Conservation (phyloP, 129 eudicot genomes). For the Chrysanthemum makinoi region DNA sequence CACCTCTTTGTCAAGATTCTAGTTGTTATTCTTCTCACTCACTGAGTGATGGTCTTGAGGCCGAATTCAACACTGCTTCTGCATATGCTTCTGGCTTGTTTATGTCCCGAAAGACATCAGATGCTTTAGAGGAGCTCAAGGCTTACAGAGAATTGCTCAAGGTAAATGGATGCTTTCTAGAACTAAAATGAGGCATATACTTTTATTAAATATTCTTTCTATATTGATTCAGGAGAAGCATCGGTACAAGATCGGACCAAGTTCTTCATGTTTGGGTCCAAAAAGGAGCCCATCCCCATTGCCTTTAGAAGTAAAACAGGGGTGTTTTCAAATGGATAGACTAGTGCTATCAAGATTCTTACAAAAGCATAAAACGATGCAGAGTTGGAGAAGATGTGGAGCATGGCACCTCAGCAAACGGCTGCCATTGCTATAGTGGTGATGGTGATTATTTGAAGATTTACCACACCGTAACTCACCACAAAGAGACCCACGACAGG, state of each 20-base stretch:
- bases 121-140: too few species aligned
- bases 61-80: too few species aligned
- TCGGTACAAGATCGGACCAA: constrained; percentile 66
- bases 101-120: too few species aligned
- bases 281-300: constrained; percentile 27
- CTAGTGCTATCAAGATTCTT: constrained; percentile 30
- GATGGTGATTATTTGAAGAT: too few species aligned
- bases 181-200: background rate
- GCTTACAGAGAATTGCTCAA: constrained; percentile 59
- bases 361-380: too few species aligned
- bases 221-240: constrained; percentile 52
- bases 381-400: constrained; percentile 71
- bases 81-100: too few species aligned
- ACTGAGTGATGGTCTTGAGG: too few species aligned
- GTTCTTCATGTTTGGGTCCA: constrained; percentile 23
- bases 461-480: too few species aligned
- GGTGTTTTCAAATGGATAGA: constrained; percentile 6
- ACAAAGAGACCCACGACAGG: too few species aligned
- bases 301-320: constrained; percentile 32
- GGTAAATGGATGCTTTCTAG: constrained; percentile 38
- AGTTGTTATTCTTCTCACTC: too few species aligned
- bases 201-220: background rate
- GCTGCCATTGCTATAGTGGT: constrained; percentile 83
- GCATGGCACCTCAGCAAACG: constrained; percentile 66
- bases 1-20: too few species aligned